A percentile compares a stretch with the other conserved stretches of the same genome.
These are phyloP conservation scores for Limonomyces culmigenus DNA, from an alignment of 1,284 basidiomycete species.

Conservation along the genomic window DNA sequence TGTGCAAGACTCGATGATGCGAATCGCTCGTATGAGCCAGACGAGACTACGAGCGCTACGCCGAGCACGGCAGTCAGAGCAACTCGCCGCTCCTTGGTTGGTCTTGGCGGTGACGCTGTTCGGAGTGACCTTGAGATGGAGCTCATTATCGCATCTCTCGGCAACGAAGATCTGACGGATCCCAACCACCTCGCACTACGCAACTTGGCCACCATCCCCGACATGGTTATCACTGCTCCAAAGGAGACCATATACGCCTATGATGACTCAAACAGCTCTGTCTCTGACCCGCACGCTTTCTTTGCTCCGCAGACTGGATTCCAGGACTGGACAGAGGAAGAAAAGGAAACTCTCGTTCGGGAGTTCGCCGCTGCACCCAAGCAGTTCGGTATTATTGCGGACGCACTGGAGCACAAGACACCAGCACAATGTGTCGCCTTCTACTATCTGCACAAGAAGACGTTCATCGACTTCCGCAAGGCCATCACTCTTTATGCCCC, in stretches of 20 bases:
- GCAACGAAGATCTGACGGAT: conserved; percentile 85
- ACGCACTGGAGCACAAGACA: conserved; percentile 72
- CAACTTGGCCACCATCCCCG: conserved; percentile 84
- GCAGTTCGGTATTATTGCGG: conserved; percentile 84
- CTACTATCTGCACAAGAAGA: conserved; percentile 94
- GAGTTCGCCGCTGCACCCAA: conserved; percentile 81
- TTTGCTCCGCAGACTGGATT: conserved; percentile 58
- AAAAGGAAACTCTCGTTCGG: conserved; percentile 66
- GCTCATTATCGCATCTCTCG: conserved; percentile 86
- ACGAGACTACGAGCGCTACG: conserved; percentile 30
- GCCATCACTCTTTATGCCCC: conserved; percentile 49
- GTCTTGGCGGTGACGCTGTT: conserved; percentile 84
- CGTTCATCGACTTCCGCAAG: conserved; percentile 69
- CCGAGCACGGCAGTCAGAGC: conserved; percentile 58
- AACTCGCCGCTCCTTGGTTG: conserved; percentile 50
- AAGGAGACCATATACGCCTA: conserved; percentile 46
- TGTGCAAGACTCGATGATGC: conserved; percentile 46
- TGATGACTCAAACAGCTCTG: conserved; percentile 75
- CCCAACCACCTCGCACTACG: conserved; percentile 74
- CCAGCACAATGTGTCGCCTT: conserved; percentile 81
- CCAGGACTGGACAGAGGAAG: conserved; percentile 78
- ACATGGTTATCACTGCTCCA: conserved; percentile 69
- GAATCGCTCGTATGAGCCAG: conserved; percentile 15
- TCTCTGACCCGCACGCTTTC: conserved; percentile 67
- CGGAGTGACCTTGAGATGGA: conserved; percentile 95